Evolutionary conservation across 1,284 basidiomycete species (phyloP).

Genomic region (Cutaneotrichosporon sp.): DNA sequence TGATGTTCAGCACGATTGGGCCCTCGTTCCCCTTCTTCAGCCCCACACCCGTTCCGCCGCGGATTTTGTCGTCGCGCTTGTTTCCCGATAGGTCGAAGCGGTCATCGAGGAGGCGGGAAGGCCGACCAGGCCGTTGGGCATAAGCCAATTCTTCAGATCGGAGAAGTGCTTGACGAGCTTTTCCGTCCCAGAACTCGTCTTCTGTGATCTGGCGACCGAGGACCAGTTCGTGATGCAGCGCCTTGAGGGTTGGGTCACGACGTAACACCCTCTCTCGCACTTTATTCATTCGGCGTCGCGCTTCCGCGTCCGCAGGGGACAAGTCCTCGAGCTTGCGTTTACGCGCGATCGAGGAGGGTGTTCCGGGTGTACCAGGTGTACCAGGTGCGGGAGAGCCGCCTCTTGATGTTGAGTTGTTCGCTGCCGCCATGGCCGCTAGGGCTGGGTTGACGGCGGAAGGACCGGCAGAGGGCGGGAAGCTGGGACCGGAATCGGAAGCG

Average conservation of each 20-base stretch:
- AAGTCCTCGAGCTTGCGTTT: conserved; percentile 18
- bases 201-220: conserved; percentile 78
- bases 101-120: conserved; percentile 82
- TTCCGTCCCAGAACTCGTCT: conserved; percentile 88
- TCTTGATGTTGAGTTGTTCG: conserved; percentile 6
- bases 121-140: conserved; percentile 70
- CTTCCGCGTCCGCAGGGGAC: conserved; percentile 3
- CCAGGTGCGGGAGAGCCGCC: background rate
- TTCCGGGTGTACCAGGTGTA: conserved; percentile 9
- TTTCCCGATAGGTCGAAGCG: conserved; percentile 61
- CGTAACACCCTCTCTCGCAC: conserved; percentile 65
- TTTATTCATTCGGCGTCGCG: conserved; percentile 50
- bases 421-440: conserved; percentile 11
- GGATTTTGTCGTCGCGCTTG: conserved; percentile 25
- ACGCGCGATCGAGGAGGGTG: conserved; percentile 12
- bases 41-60: conserved; percentile 42
- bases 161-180: conserved; percentile 64
- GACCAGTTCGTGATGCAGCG: conserved; percentile 79
- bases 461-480: too few species aligned
- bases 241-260: conserved; percentile 66
- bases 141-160: conserved; percentile 60
- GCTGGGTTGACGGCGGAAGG: background rate
- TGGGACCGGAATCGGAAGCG: too few species aligned
- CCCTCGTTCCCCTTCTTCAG: conserved; percentile 53
- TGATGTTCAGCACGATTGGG: conserved; percentile 61